Percentiles rank a stretch among this genome's conserved stretches.
Conservation (phyloP, 768 basidiomycete species). For the Neoboletus brunneissimus region DNA sequence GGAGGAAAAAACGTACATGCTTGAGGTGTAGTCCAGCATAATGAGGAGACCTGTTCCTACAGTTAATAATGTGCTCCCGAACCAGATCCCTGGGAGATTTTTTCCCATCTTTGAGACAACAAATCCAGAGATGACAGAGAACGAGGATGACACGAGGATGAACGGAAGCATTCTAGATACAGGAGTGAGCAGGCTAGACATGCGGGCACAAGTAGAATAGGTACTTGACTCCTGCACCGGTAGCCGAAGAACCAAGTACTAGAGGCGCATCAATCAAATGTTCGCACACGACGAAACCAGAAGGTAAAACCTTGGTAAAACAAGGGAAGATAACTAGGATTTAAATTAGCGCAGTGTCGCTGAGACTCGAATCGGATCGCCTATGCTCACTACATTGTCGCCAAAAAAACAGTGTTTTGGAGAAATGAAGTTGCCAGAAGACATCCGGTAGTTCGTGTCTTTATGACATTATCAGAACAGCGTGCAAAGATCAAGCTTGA, state of each 20-base stretch:
- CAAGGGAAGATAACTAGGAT: conserved; percentile 57
- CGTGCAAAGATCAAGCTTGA: background rate
- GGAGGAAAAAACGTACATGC: conserved; percentile 33
- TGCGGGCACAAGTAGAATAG: conserved; percentile 37
- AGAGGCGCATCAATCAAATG: background rate
- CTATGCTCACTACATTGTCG: conserved; percentile 30
- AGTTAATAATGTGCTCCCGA: conserved; percentile 53
- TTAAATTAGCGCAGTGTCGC: background rate
- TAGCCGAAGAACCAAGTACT: conserved; percentile 72
- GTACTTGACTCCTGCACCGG: conserved; percentile 63
- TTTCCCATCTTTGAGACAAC: conserved; percentile 53
- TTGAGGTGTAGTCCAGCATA: conserved; percentile 57
- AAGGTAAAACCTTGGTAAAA: conserved; percentile 54
- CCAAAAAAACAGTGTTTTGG: conserved; percentile 61
- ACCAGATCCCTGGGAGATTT: conserved; percentile 66
- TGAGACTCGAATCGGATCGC: background rate
- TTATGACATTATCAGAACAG: background rate
- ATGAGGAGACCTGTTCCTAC: conserved; percentile 74
- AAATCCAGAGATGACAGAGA: conserved; percentile 56
- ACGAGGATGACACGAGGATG: conserved; percentile 54
- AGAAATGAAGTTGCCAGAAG: conserved; percentile 58
- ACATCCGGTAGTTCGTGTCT: conserved; percentile 69
- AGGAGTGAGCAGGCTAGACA: background rate
- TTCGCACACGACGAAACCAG: background rate
- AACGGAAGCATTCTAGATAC: conserved; percentile 63